phyloP scores from a whole-genome alignment of 306 rosid species.

The Quercus alba region DNA sequence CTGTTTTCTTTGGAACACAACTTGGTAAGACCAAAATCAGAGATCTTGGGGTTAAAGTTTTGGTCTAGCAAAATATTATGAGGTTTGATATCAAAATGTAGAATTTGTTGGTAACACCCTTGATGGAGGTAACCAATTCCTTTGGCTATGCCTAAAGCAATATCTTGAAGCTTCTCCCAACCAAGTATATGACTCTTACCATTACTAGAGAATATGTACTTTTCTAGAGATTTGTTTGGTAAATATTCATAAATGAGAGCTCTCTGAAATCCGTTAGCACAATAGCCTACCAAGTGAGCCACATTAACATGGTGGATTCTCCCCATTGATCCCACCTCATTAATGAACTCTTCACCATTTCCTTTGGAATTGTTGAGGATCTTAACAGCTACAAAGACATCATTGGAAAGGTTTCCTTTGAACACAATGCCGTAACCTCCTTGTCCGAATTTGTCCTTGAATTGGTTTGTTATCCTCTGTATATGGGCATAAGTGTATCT shows the following conservation, averaged over 20 bases:
- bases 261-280: not conserved
- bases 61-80: slow-evolving; percentile 18
- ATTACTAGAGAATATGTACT: not conserved
- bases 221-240: slow-evolving; percentile 16
- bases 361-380: not conserved
- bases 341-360: slow-evolving; percentile 3
- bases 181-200: not conserved
- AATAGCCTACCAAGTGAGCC: slow-evolving; percentile 5
- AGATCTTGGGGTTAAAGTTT: slow-evolving; percentile 19
- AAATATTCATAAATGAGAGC: not conserved
- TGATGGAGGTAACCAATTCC: slow-evolving; percentile 30
- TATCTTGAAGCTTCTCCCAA: slow-evolving; percentile 6
- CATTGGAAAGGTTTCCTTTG: not conserved
- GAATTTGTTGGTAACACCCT: slow-evolving; percentile 29
- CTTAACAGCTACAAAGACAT: not conserved
- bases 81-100: slow-evolving; percentile 33
- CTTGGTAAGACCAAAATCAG: slow-evolving; percentile 33
- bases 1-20: slow-evolving; percentile 4
- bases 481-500: slow-evolving; percentile 15
- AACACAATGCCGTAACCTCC: not conserved
- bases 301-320: slow-evolving; percentile 13
- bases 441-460: not conserved
- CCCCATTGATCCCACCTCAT: slow-evolving; percentile 8
- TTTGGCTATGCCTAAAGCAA: slow-evolving; percentile 31
- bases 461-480: slow-evolving; percentile 1